Evolutionary conservation across 345 rosid genomes (phyloP), one percentile per base, ranked within the genome.

Genomic region (Lepidium sativum): DNA sequence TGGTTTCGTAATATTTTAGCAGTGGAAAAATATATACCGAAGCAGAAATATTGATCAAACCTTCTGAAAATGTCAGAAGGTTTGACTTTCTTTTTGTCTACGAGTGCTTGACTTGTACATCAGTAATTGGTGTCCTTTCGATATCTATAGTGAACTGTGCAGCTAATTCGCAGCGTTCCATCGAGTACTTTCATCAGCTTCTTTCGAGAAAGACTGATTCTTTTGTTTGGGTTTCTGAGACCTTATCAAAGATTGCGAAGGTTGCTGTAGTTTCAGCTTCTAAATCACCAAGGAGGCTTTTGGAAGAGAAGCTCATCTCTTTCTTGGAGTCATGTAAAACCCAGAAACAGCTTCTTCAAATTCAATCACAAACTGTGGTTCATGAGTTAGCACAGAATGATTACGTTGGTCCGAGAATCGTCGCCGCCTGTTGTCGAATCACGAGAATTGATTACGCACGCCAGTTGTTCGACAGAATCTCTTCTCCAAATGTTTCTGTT

Each of bases 391-490:
- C 48, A 33, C 53, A 75, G 6, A 82, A 75, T 44, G 72, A 75
- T 9, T 84, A 79, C 6, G 32, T 86, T 6, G 50, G 64, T 31
- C 96, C 91, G 1, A 82, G 82, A 63, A 18, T 87, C 49, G 67
- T 82, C 49, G 6, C 75, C 0, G n/a, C 73, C 0, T 82, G 70
- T 25, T 71, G 43, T 0, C 47, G 49, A 2, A 18, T 72, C 60
- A 72, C 74, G 71, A 66, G 68, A 45, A 73, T 76, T 48, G 65
- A 2, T 11, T 43, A 72, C 59, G 97, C 97, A 48, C 87, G 68
- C 75, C 77, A 80, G 27, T 20, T 90, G 85, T 92, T 92, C 70
- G 88, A 87, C 65, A 73, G 63, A 84, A 84, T 83, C 65, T 61
- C 80, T 50, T 60, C 72, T 9, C 86, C 81, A 25, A 79, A 66